Evolutionary conservation across 225 moss, liverwort and hornwort genomes (phyloP).

Genomic region (Asterella californica): DNA sequence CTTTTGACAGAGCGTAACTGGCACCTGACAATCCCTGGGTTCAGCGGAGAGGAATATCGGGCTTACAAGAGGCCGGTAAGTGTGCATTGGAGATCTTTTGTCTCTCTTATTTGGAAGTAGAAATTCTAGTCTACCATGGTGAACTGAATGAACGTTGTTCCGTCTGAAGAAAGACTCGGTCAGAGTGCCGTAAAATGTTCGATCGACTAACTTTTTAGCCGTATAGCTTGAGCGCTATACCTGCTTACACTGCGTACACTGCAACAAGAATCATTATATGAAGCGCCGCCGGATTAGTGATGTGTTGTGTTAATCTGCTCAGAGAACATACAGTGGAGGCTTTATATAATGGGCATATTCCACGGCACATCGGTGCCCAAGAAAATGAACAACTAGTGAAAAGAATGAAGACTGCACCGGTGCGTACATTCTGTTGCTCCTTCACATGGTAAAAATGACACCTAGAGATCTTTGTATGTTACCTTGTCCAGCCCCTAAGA

Average conservation of each 20-base stretch:
- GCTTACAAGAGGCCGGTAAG: constrained; percentile 67
- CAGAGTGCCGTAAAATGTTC: too few relatives aligned
- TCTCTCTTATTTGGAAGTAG: neutral
- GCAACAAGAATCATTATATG: neutral
- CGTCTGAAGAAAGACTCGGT: too few relatives aligned
- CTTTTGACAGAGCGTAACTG: constrained; percentile 53
- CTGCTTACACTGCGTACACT: neutral
- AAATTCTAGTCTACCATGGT: neutral
- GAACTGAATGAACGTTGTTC: too few relatives aligned
- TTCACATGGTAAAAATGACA: neutral
- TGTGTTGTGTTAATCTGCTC: neutral
- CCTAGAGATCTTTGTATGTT: too few relatives aligned
- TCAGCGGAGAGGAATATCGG: constrained; percentile 85
- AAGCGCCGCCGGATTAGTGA: neutral
- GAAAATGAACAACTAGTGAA: neutral
- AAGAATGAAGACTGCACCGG: neutral
- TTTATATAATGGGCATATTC: neutral
- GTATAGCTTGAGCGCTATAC: neutral
- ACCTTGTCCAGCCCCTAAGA: too few relatives aligned
- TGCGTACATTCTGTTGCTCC: neutral
- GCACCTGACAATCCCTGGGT: constrained; percentile 92
- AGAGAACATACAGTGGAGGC: neutral
- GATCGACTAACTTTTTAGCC: neutral
- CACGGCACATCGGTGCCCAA: neutral
- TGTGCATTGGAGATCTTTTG: neutral